Evolutionary conservation across 2,329 filamentous ascomycete species (phyloP).

Genomic region (Dendrostoma leiphaemia): DNA sequence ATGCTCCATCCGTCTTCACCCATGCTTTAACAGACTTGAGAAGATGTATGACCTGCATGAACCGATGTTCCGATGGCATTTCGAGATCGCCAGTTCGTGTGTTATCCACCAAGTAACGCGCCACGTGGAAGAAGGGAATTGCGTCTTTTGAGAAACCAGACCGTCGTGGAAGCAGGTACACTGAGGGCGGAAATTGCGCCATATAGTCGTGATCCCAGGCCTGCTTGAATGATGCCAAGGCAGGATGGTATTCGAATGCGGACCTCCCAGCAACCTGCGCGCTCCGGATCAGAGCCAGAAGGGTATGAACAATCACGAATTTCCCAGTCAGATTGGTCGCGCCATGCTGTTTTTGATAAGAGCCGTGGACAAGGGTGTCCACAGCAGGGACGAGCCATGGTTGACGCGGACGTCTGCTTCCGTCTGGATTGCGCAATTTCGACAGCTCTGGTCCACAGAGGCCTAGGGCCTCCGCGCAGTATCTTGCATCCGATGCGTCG

Average conservation of each 20-base stretch:
- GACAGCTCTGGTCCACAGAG: conserved; percentile 58
- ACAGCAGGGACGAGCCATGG: conserved; percentile 62
- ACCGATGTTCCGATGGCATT: conserved; percentile 56
- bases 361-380: conserved; percentile 57
- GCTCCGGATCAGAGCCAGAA: conserved; percentile 59
- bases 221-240: conserved; percentile 70
- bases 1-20: conserved; percentile 62
- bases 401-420: conserved; percentile 63
- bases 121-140: conserved; percentile 72
- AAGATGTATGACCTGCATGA: conserved; percentile 58
- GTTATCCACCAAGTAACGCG: conserved; percentile 62
- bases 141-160: conserved; percentile 71
- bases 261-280: conserved; percentile 40
- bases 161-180: conserved; percentile 51
- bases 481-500: conserved; percentile 59
- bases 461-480: conserved; percentile 65
- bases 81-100: conserved; percentile 52
- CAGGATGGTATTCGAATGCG: conserved; percentile 40
- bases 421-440: conserved; percentile 55
- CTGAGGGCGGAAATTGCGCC: conserved; percentile 59
- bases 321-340: conserved; percentile 72
- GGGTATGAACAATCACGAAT: conserved; percentile 69
- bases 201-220: conserved; percentile 70
- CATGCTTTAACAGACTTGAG: conserved; percentile 59
- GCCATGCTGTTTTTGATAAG: conserved; percentile 59